Conservation (phyloP, 2,329 filamentous ascomycete genomes). For the Pezizomycotina sp. region DNA sequence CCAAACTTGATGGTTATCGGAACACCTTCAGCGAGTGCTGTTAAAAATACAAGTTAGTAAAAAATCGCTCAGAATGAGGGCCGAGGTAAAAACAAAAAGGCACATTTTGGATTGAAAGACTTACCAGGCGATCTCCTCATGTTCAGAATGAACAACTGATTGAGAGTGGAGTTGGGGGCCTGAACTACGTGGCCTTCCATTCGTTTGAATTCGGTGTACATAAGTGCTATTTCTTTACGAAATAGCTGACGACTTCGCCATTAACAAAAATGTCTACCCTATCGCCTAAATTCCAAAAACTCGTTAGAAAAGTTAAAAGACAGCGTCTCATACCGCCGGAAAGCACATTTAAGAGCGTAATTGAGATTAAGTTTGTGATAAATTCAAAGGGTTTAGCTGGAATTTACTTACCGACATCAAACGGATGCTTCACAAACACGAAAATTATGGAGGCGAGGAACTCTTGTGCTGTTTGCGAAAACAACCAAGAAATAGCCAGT, state of each 20-base stretch:
- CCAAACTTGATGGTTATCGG: constrained; percentile 77
- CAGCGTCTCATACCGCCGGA: not conserved
- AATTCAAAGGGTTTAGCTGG: too few relatives aligned
- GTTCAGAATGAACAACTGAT: constrained; percentile 86
- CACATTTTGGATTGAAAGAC: too few relatives aligned
- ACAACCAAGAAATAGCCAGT: constrained; percentile 82
- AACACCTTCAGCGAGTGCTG: too few relatives aligned
- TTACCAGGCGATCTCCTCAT: constrained; percentile 83
- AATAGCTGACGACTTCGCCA: constrained; percentile 76
- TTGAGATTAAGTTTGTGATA: too few relatives aligned
- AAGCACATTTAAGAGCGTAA: too few relatives aligned
- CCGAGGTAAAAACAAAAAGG: too few relatives aligned
- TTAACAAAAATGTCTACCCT: constrained; percentile 81
- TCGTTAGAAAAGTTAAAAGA: too few relatives aligned
- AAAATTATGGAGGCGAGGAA: constrained; percentile 89
- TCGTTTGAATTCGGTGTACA: constrained; percentile 97
- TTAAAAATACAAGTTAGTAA: too few relatives aligned
- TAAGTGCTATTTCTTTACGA: constrained; percentile 85
- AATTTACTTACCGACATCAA: constrained; percentile 50
- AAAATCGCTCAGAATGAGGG: too few relatives aligned
- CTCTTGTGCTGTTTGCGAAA: constrained; percentile 82
- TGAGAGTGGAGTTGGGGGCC: constrained; percentile 84
- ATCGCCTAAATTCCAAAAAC: constrained; percentile 50
- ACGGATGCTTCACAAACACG: constrained; percentile 93
- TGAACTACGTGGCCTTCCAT: constrained; percentile 95